Evolutionary conservation across 305 asterid genomes (phyloP), one percentile per base, ranked within the genome.

Genomic region (Fraxinus velutina): DNA sequence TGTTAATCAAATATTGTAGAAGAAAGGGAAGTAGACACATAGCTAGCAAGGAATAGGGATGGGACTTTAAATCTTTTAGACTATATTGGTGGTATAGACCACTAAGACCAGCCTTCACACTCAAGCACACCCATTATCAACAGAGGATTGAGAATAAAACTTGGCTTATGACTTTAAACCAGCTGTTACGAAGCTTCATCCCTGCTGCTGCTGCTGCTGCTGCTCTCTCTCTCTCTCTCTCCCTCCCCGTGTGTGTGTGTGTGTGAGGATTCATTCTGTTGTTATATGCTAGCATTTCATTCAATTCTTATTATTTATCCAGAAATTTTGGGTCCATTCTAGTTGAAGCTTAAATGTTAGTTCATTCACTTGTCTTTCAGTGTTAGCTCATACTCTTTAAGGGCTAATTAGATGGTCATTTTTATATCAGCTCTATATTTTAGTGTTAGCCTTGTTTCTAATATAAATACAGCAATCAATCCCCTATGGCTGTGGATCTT

Each of bases 401-500:
- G n/a, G 52, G 52, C n/a, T 42, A 10, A 42, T 42, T 2, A 42
- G 52, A 42, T 42, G 12, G 52, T 42, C 52, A 42, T 42, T 10
- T 42, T 42, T 2, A 42, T 10, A 42, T 12, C 52, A 42, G 15
- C 52, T 42, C 5, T 2, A 21, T 0, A 36, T 36, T 36, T 6
- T 6, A 36, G 10, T 36, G 42, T 57, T 37, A 33, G 8, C 62
- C 39, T 81, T 30, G 34, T n/a, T 79, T 62, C 50, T 4, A 17
- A 76, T 74, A 66, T 74, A 78, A 80, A 79, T 79, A 75, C 89
- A 89, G 96, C 60, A 47, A 55, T 39, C 37, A 33, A 33, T 0
- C 37, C 80, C 81, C 82, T 1, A 36, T 36, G 8, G 9, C 87
- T 19, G 84, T 73, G 75, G 24, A 22, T 22, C 24, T 22, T 22